phyloP scores from a whole-genome alignment of 371 early-diverging fungal species.

The Lichtheimia corymbifera region DNA sequence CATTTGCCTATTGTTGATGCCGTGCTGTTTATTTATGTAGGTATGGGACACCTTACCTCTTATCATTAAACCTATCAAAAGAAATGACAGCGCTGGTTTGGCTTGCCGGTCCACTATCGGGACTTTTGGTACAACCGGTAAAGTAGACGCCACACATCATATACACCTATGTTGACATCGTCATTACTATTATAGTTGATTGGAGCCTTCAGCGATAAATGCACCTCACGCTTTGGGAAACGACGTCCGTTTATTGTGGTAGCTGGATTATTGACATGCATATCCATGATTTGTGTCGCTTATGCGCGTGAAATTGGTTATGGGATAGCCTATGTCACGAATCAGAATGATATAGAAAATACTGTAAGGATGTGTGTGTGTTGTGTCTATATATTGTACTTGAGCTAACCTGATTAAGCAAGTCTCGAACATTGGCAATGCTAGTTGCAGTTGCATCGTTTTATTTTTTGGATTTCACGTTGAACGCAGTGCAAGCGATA shows the following conservation, averaged over 20 bases:
- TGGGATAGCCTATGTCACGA: slow-evolving; percentile 23
- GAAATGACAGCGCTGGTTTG: slow-evolving; percentile 72
- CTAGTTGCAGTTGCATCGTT: slow-evolving; percentile 70
- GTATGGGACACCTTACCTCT: slow-evolving; percentile 80
- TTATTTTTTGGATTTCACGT: slow-evolving; percentile 77
- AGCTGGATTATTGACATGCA: slow-evolving; percentile 57
- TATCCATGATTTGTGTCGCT: slow-evolving; percentile 68
- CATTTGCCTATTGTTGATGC: slow-evolving; percentile 5
- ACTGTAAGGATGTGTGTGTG: slow-evolving; percentile 23
- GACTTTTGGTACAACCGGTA: slow-evolving; percentile 36
- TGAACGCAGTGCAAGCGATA: slow-evolving; percentile 74
- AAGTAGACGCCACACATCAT: not conserved
- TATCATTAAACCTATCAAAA: slow-evolving; percentile 67
- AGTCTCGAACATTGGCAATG: slow-evolving; percentile 35
- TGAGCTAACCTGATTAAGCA: not conserved
- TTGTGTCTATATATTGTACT: not conserved
- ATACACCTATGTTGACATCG: not conserved
- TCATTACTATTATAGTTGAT: slow-evolving; percentile 36
- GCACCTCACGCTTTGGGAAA: slow-evolving; percentile 61
- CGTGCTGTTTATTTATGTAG: slow-evolving; percentile 27
- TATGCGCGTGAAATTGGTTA: slow-evolving; percentile 61
- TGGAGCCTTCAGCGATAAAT: slow-evolving; percentile 65
- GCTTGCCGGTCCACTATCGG: slow-evolving; percentile 84
- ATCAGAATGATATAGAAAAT: slow-evolving; percentile 57
- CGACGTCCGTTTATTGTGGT: slow-evolving; percentile 63